Evolutionary conservation across 179 eudicot genomes (phyloP).

Genomic region (Nepenthes alata): DNA sequence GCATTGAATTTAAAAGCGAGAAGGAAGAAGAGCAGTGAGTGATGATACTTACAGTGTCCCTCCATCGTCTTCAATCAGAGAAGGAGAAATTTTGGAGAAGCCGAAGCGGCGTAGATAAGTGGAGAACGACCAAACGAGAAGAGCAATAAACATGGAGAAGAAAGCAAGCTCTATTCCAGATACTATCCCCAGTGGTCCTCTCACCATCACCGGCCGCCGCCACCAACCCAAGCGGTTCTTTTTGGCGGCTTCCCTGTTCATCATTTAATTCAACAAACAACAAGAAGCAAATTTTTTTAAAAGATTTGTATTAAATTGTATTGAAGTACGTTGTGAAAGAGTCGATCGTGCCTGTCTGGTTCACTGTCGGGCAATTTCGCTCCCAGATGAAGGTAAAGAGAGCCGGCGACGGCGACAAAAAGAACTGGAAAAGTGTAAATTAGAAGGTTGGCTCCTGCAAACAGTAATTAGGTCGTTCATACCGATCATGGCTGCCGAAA

Average conservation of each 20-base stretch:
- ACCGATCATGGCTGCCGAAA: too few relatives aligned
- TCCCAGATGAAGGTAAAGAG: conserved; percentile 43
- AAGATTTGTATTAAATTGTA: too few relatives aligned
- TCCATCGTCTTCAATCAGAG: neutral
- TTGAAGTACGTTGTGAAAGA: too few relatives aligned
- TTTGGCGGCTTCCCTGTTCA: neutral
- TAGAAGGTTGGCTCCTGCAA: conserved; percentile 30
- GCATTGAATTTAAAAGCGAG: neutral
- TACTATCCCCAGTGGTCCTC: conserved; percentile 57
- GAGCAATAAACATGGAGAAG: conserved; percentile 40
- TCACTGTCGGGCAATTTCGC: conserved; percentile 10
- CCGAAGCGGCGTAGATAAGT: conserved; percentile 24
- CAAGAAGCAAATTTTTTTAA: conserved; percentile 2
- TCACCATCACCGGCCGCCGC: conserved; percentile 39
- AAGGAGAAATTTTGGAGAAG: conserved; percentile 25
- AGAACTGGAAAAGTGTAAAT: conserved; percentile 39
- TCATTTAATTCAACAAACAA: neutral
- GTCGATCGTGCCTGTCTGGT: neutral
- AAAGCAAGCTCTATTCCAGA: conserved; percentile 49
- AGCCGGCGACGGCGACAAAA: conserved; percentile 36
- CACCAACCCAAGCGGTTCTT: conserved; percentile 12
- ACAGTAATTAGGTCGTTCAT: too few relatives aligned
- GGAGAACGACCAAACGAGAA: conserved; percentile 41
- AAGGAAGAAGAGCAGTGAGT: neutral
- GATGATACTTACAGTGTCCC: conserved; percentile 2